phyloP scores from a whole-genome alignment of 1,139 yeast genomes.

The Groenewaldozyma auringiensis region DNA sequence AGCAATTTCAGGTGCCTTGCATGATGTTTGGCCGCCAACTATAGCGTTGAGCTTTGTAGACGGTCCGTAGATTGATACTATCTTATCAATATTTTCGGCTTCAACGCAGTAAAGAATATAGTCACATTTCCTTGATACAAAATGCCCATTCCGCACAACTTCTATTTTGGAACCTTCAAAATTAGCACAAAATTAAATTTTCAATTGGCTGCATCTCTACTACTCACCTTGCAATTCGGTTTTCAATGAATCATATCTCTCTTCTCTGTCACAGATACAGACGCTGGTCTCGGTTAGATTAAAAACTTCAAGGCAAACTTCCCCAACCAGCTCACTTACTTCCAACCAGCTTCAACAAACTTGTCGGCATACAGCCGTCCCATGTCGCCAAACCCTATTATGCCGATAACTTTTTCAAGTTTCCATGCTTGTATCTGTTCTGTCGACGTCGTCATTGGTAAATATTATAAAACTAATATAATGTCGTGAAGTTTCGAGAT shows the following conservation, averaged over 20 bases:
- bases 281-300: too few relatives aligned
- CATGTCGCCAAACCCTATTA: constrained; percentile 97
- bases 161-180: constrained; percentile 40
- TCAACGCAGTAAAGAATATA: constrained; percentile 85
- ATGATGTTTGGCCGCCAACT: constrained; percentile 98
- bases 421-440: background rate
- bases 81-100: constrained; percentile 57
- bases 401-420: constrained; percentile 52
- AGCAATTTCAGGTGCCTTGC: constrained; percentile 81
- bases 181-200: background rate
- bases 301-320: background rate
- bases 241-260: constrained; percentile 43
- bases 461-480: too few relatives aligned
- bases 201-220: background rate
- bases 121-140: constrained; percentile 72
- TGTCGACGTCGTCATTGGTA: background rate
- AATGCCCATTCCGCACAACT: constrained; percentile 67
- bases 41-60: constrained; percentile 80
- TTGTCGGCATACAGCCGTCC: constrained; percentile 77
- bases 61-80: constrained; percentile 73
- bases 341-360: constrained; percentile 81
- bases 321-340: constrained; percentile 21
- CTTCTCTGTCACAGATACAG: constrained; percentile 84
- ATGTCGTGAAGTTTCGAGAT: too few relatives aligned
- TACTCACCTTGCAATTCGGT: constrained; percentile 32